phyloP scores from a whole-genome alignment of 768 basidiomycete species.

The Tricholoma bakamatsutake region DNA sequence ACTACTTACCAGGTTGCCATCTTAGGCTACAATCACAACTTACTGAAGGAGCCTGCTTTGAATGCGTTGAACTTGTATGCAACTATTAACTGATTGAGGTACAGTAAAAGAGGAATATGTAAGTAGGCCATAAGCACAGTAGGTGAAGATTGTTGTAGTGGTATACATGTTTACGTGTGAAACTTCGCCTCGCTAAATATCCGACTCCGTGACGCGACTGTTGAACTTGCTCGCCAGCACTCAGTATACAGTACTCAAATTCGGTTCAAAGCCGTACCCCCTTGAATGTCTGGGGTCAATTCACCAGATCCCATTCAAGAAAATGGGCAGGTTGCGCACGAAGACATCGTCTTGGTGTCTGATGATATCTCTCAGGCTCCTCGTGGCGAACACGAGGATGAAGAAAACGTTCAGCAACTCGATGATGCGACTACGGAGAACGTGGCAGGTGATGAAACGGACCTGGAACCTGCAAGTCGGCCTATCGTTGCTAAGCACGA shows the following conservation, averaged over 20 bases:
- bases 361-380: slow-evolving; percentile 16
- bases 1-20: slow-evolving; percentile 53
- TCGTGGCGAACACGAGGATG: slow-evolving; percentile 26
- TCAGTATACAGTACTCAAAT: background rate
- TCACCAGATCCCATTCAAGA: slow-evolving; percentile 11
- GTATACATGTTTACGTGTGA: background rate
- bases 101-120: background rate
- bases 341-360: slow-evolving; percentile 7
- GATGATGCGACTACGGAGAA: slow-evolving; percentile 5
- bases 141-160: background rate
- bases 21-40: slow-evolving; percentile 79
- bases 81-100: slow-evolving; percentile 17
- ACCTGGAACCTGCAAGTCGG: background rate
- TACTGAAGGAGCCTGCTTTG: slow-evolving; percentile 70
- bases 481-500: slow-evolving; percentile 12
- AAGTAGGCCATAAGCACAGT: background rate
- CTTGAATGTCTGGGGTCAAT: slow-evolving; percentile 25
- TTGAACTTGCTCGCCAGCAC: background rate
- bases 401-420: slow-evolving; percentile 16
- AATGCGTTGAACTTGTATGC: slow-evolving; percentile 70
- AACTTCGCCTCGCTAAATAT: background rate
- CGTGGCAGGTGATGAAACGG: slow-evolving; percentile 6
- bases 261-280: background rate
- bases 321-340: slow-evolving; percentile 14
- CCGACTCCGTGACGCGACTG: background rate